Percentiles rank a stretch among this genome's conserved stretches.
These are phyloP conservation scores for Heterobasidion annosum DNA, from an alignment of 1,284 basidiomycete genomes.

Conservation along the genomic window DNA sequence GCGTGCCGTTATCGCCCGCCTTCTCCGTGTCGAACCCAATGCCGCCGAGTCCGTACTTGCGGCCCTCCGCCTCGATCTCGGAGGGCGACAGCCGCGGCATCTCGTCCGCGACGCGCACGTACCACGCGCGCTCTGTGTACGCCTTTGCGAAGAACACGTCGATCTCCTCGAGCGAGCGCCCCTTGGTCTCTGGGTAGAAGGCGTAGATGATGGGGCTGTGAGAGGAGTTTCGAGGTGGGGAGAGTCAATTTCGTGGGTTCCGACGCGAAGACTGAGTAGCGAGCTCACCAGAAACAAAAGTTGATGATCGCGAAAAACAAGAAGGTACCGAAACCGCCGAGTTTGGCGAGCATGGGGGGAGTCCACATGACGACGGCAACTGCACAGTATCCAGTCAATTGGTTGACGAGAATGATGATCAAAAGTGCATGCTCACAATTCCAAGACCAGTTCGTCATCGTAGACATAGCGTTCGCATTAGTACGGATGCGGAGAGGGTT, in stretches of 20 bases:
- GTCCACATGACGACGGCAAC: neutral
- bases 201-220: neutral
- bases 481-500: neutral
- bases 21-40: neutral
- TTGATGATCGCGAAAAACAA: neutral
- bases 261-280: neutral
- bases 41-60: neutral
- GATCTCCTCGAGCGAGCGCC: neutral
- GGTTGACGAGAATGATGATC: neutral
- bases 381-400: neutral
- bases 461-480: neutral
- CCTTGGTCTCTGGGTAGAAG: neutral
- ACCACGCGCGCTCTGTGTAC: neutral
- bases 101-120: neutral
- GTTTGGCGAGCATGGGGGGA: neutral
- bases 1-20: no score
- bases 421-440: neutral
- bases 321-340: neutral
- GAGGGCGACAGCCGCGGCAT: neutral
- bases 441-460: neutral
- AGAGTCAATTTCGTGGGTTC: neutral
- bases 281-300: neutral
- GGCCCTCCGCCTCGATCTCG: neutral
- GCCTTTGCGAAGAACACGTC: neutral
- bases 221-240: no score